Conservation (phyloP, 495 filamentous ascomycete species). For the Choiromyces venosus region DNA sequence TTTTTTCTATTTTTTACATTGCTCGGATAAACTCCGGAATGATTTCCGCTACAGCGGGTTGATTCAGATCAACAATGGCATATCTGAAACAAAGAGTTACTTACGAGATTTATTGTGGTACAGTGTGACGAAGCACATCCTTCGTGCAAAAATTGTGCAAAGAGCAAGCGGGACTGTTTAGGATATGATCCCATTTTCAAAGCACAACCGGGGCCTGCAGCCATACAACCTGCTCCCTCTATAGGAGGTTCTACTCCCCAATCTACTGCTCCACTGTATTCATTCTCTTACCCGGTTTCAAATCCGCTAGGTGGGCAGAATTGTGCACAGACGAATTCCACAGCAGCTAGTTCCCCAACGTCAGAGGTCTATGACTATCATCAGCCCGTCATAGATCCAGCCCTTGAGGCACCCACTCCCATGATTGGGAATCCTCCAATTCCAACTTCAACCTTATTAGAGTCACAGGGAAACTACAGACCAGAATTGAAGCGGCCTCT, state of each 20-base stretch:
- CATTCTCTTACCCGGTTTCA: conserved; percentile 40
- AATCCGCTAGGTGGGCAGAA: conserved; percentile 47
- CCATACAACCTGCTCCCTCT: conserved; percentile 66
- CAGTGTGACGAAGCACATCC: conserved; percentile 97
- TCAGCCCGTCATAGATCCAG: conserved; percentile 66
- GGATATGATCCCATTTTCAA: conserved; percentile 99
- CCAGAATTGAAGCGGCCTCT: conserved; percentile 38
- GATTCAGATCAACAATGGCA: conserved; percentile 21
- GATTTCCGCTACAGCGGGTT: conserved; percentile 37
- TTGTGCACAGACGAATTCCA: conserved; percentile 35
- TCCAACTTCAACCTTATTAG: conserved; percentile 26
- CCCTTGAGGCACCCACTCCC: conserved; percentile 52
- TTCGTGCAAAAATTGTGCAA: conserved; percentile 92
- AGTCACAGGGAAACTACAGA: conserved; percentile 33
- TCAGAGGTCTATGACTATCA: conserved; percentile 59
- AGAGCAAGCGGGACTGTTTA: conserved; percentile 93
- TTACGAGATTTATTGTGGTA: conserved; percentile 36
- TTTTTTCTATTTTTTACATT: conserved; percentile 31
- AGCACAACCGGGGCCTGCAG: conserved; percentile 67
- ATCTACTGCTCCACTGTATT: conserved; percentile 32
- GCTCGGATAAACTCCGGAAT: conserved; percentile 44
- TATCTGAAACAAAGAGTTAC: conserved; percentile 45
- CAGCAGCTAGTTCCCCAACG: conserved; percentile 36
- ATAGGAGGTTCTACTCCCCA: conserved; percentile 35
- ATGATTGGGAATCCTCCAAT: conserved; percentile 36